Evolutionary conservation across 805 yeast genomes (phyloP), one percentile per base, ranked within the genome.

Genomic region (Wickerhamomyces bovis): DNA sequence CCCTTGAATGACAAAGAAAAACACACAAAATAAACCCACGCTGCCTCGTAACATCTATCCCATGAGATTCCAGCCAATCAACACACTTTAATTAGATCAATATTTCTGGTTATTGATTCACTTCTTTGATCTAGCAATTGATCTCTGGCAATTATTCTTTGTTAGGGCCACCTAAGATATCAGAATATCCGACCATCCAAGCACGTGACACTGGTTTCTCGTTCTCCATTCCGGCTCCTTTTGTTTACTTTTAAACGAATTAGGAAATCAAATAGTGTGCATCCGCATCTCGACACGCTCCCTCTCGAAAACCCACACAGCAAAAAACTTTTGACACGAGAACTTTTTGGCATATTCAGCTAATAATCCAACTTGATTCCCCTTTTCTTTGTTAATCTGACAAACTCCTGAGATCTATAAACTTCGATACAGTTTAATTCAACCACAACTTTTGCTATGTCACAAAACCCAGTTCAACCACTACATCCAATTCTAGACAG

Each of bases 401-500:
- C 31, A 13, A 28, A 11, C 28, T 25, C 15, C 35, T 30, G 4
- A 5, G 15, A 15, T 4, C 10, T 3, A 30, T 10, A n/a, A 15
- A 4, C 18, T 30, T 30, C 35, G 10, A 11, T 16, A 15, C 31
- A 28, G 31, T 16, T 4, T 33, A 33, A 11, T 16, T 16, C 18
- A 33, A 16, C 20, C 13, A 25, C 26, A 21, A 22, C 23, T 30
- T n/a, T n/a, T 21, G 31, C 39, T 23, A 48, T 48, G 53, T 47
- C 60, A 47, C 54, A 51, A 41, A 52, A 48, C 28, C 54, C 56
- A 15, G 53, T 58, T 8, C 60, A 60, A 44, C 64, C 64, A 2
- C 47, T 60, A 41, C 64, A 60, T 39, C 64, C 60, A 18, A 59
- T 57, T 12, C 49, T 60, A 44, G 62, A 54, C 35, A 59, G 60